Evolutionary conservation across 208 protist genomes (phyloP), one percentile per base, ranked within the genome.

Genomic region (Angomonas ambiguus): DNA sequence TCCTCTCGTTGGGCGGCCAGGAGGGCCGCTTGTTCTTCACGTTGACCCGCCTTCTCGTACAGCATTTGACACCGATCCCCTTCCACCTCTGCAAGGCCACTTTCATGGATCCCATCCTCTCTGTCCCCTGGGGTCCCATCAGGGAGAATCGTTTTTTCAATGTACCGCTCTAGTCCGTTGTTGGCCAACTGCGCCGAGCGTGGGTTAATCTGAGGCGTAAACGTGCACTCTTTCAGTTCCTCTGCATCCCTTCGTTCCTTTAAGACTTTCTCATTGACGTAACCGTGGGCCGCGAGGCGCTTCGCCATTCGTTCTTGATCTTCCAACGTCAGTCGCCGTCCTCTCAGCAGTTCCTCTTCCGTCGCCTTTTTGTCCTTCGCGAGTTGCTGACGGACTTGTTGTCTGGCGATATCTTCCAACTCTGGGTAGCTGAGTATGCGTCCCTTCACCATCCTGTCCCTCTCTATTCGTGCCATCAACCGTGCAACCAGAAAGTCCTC

Each of bases 401-500:
- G 56, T 10, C 73, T 78, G 4, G 85, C 82, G 28, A 42, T 51
- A 1, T 51, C 72, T 45, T 74, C 57, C n/a, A 71, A 57, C 62
- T 79, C 58, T 1, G 51, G 66, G 2, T 68, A 25, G 1, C 69
- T 64, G 60, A 67, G 49, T 16, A 27, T 57, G 4, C 33, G 51
- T 1, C 42, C 30, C 1, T 60, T 2, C 13, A 30, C 65, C 10
- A 51, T 24, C 2, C 55, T 70, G 11, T 83, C 33, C 1, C 72
- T 56, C 51, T 83, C 68, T 60, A 91, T 49, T 31, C 75, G 71
- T 22, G 72, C 74, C 33, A 76, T 56, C 27, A 91, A 77, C 5
- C 85, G 84, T 0, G 60, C 71, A 2, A 82, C 66, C 4, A 90
- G 66, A n/a, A 86, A 57, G 48, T 84, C 83, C 51, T 91, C 80